phyloP scores from a whole-genome alignment of 192 early-diverging fungal genomes.

The Coemansia sp. region DNA sequence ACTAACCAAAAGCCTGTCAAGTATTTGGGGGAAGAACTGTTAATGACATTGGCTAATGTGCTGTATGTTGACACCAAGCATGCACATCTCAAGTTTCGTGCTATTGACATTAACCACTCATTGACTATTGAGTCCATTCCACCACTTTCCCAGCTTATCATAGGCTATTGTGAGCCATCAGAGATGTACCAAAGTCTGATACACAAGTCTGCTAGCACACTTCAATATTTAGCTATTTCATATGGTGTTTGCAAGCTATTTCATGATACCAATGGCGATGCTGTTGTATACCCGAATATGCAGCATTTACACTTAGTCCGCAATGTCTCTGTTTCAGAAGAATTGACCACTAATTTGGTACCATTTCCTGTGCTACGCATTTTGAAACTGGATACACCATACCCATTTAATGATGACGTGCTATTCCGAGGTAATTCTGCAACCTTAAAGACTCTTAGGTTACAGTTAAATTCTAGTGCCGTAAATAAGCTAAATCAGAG shows the following conservation, averaged over 20 bases:
- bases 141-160: not conserved
- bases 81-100: not conserved
- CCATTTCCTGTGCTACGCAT: not conserved
- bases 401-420: not conserved
- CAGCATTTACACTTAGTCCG: not conserved
- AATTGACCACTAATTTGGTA: not conserved
- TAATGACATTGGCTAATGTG: not conserved
- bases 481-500: not conserved
- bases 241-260: not conserved
- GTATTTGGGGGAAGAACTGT: not conserved
- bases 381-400: not conserved
- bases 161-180: not conserved
- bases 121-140: not conserved
- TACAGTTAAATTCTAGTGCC: not conserved
- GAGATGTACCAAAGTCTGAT: not conserved
- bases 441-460: not conserved
- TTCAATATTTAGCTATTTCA: not conserved
- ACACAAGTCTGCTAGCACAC: not conserved
- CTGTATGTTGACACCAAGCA: not conserved
- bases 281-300: not conserved
- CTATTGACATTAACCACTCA: not conserved
- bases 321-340: not conserved
- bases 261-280: not conserved
- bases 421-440: not conserved
- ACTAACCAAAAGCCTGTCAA: not conserved